phyloP scores from a whole-genome alignment of 139 green algal species.

The Chlamydomonas incerta region DNA sequence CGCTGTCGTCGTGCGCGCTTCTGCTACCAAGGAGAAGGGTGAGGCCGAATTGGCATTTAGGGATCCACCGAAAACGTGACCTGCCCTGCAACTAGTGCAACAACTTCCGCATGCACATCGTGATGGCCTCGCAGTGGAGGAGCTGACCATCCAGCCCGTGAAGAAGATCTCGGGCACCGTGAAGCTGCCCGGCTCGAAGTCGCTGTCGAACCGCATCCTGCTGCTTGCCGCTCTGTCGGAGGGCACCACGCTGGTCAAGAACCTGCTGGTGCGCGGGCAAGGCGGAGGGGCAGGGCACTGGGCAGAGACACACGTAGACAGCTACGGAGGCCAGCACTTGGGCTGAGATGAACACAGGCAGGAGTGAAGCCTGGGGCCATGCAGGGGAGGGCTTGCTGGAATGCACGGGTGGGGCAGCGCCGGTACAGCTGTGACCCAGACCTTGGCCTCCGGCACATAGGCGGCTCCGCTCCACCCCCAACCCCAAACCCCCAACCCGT shows the following conservation, averaged over 20 bases:
- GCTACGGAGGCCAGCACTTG: background rate
- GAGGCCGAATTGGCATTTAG: background rate
- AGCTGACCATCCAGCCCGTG: constrained; percentile 76
- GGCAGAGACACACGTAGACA: background rate
- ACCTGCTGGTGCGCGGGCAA: constrained; percentile 87
- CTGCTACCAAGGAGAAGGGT: constrained; percentile 41
- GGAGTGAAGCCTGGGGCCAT: too few relatives aligned
- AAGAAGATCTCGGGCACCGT: constrained; percentile 77
- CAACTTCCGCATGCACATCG: background rate
- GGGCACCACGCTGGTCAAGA: constrained; percentile 89
- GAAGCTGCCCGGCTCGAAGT: constrained; percentile 96
- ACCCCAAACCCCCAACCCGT: too few relatives aligned
- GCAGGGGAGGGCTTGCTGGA: too few relatives aligned
- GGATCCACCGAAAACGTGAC: too few relatives aligned
- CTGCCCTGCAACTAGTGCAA: background rate
- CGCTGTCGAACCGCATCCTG: constrained; percentile 96
- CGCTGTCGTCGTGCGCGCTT: background rate
- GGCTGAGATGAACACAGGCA: too few relatives aligned
- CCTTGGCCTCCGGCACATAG: too few relatives aligned
- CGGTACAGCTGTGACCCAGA: too few relatives aligned
- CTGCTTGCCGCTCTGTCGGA: constrained; percentile 94
- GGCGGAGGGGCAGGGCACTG: too few relatives aligned
- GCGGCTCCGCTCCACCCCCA: too few relatives aligned
- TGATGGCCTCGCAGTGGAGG: constrained; percentile 52
- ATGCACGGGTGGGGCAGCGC: too few relatives aligned